A percentile compares a stretch with the other conserved stretches of the same genome.
Evolutionary conservation across 139 green algal genomes (phyloP).

Genomic region (Dunaliella primolecta): DNA sequence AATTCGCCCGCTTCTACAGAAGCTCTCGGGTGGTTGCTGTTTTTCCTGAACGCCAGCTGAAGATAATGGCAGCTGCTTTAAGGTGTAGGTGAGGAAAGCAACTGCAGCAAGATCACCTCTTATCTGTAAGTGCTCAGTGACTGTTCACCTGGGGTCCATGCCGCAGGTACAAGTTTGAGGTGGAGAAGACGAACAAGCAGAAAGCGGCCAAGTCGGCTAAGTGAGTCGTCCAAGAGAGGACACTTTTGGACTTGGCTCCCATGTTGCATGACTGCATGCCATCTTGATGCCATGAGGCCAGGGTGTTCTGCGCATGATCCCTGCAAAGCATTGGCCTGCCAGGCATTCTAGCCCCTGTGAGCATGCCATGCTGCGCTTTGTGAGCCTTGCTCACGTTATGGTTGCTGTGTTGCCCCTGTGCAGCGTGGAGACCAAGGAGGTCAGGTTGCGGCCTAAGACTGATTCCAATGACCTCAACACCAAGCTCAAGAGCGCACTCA

Average conservation of each 20-base stretch:
- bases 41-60: too few relatives aligned
- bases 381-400: not conserved
- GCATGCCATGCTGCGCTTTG: not conserved
- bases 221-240: conserved; percentile 7
- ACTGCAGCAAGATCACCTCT: too few relatives aligned
- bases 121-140: too few relatives aligned
- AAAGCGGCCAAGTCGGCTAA: not conserved
- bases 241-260: too few relatives aligned
- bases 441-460: conserved; percentile 37
- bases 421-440: conserved; percentile 46
- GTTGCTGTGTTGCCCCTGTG: too few relatives aligned
- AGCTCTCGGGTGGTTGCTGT: too few relatives aligned
- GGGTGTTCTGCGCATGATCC: not conserved
- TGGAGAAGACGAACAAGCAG: conserved; percentile 35
- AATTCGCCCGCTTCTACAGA: too few relatives aligned
- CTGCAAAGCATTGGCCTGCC: not conserved
- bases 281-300: not conserved
- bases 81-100: too few relatives aligned
- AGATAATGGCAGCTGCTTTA: too few relatives aligned
- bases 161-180: conserved; percentile 45
- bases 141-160: too few relatives aligned
- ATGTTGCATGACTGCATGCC: not conserved
- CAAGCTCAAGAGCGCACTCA: conserved; percentile 35
- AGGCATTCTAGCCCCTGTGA: not conserved
- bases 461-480: conserved; percentile 32